Conservation (phyloP, 345 rosid genomes). For the Gossypium stocksii region DNA sequence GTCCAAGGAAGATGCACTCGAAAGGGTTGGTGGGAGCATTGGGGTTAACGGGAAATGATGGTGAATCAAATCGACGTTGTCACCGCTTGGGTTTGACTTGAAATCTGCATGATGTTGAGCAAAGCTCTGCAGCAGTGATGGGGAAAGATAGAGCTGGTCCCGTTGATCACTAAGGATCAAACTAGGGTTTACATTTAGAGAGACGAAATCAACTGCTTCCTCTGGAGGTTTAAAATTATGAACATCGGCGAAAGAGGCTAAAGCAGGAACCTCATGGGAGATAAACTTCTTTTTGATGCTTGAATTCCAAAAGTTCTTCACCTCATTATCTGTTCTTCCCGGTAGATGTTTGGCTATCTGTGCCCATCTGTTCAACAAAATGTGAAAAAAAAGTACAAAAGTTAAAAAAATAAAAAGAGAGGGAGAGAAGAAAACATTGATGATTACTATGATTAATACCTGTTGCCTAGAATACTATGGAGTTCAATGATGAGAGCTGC, state of each 20-base stretch:
- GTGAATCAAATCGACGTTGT: slow-evolving; percentile 21
- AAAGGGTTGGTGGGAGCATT: slow-evolving; percentile 8
- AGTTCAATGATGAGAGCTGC: slow-evolving; percentile 90
- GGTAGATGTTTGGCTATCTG: slow-evolving; percentile 86
- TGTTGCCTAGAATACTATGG: slow-evolving; percentile 91
- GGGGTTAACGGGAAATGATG: slow-evolving; percentile 20
- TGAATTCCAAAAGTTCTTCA: slow-evolving; percentile 94
- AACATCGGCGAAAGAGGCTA: slow-evolving; percentile 24
- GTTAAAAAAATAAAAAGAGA: not conserved
- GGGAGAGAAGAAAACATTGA: not conserved
- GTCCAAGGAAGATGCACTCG: slow-evolving; percentile 21
- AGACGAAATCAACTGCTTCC: slow-evolving; percentile 33
- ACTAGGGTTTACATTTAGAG: slow-evolving; percentile 51
- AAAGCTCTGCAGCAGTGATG: slow-evolving; percentile 39
- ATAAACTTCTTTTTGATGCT: slow-evolving; percentile 81
- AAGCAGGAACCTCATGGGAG: slow-evolving; percentile 44
- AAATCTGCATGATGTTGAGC: slow-evolving; percentile 38
- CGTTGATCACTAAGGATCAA: slow-evolving; percentile 25
- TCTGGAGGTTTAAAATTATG: slow-evolving; percentile 27
- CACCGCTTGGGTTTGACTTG: slow-evolving; percentile 25
- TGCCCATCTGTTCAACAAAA: slow-evolving; percentile 58
- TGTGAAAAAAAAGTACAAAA: not conserved
- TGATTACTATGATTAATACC: slow-evolving; percentile 33
- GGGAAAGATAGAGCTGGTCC: slow-evolving; percentile 33
- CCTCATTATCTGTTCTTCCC: slow-evolving; percentile 91